Evolutionary conservation across 352 stramenopile genomes (phyloP), one percentile per base, ranked within the genome.

Genomic region (Globisporangium nodosum): DNA sequence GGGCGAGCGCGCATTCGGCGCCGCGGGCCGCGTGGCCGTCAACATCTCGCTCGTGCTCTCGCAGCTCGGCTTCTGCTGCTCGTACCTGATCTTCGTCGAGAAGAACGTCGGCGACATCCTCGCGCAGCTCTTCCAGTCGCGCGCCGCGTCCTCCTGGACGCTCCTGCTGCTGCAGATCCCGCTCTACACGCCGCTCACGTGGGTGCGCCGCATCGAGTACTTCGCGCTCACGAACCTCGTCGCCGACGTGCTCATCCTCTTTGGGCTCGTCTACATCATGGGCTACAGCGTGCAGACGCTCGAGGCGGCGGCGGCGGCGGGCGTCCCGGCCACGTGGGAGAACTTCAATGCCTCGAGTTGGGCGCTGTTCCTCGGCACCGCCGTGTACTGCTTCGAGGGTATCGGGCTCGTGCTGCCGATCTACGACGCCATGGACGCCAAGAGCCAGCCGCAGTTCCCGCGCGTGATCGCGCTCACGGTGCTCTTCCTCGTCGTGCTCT

Each of bases 41-140:
- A 85, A 88, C 48, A 71, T 87, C 30, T 88, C 78, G 52, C 76
- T 88, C 20, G 73, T 88, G 45, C 78, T 88, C 42, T 87, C 78
- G 35, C 78, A 88, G 52, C 62, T 80, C 49, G 78, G 78, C 11
- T 88, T 88, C 65, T 88, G 78, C 62, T 88, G 78, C 60, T 87
- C 78, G 58, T 88, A 88, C 59, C 66, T 87, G 35, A 88, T 88
- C 49, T 88, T 88, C 55, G 78, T 88, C 51, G 76, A 85, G 57
- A 74, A 81, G 61, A 88, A 88, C 58, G 76, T 88, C 20, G 74
- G 70, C 30, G 72, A 85, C 46, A 73, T 88, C 40, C 68, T 88
- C 52, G 65, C 73, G 48, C 75, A 79, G 40, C 64, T 71, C 0
- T 84, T 88, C 39, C 63, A 72, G 31, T 67, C 71, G 30, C 54